Percentiles rank a stretch among this genome's conserved stretches.
Conservation (phyloP, 352 stramenopile genomes). For the Elongisporangium anandrum region DNA sequence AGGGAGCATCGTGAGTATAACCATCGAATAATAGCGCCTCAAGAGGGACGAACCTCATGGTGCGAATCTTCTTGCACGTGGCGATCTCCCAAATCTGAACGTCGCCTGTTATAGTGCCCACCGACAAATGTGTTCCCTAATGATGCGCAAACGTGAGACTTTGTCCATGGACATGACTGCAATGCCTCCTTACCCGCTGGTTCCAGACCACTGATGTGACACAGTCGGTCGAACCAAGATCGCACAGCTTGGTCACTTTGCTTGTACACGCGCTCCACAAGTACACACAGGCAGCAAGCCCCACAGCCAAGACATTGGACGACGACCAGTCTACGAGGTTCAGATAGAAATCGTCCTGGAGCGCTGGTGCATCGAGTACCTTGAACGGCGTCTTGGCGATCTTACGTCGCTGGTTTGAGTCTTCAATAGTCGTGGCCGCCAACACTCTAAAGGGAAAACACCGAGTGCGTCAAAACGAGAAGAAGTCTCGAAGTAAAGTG, state of each 20-base stretch:
- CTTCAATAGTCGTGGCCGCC: slow-evolving; percentile 14
- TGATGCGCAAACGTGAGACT: slow-evolving; percentile 1
- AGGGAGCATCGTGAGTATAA: slow-evolving; percentile 5
- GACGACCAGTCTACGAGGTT: slow-evolving; percentile 98
- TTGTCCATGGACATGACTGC: slow-evolving; percentile 1
- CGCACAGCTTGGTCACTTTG: slow-evolving; percentile 94
- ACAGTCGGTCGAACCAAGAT: slow-evolving; percentile 69
- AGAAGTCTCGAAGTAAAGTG: too few relatives aligned
- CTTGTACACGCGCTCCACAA: slow-evolving; percentile 92
- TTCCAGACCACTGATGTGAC: slow-evolving; percentile 95
- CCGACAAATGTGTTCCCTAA: slow-evolving; percentile 87
- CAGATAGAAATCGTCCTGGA: slow-evolving; percentile 98
- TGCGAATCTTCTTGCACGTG: slow-evolving; percentile 84
- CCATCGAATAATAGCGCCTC: not conserved
- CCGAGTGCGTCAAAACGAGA: too few relatives aligned
- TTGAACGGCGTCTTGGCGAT: slow-evolving; percentile 96
- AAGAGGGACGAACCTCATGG: slow-evolving; percentile 62
- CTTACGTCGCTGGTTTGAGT: slow-evolving; percentile 36
- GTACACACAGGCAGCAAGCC: slow-evolving; percentile 92
- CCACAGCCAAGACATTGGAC: slow-evolving; percentile 94
- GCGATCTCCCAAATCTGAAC: slow-evolving; percentile 95
- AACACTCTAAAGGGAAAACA: not conserved
- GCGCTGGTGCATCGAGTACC: slow-evolving; percentile 94
- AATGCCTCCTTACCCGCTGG: slow-evolving; percentile 49
- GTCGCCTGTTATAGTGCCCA: slow-evolving; percentile 93